phyloP scores from a whole-genome alignment of 257 asterid genomes.

The Solanum chilense region DNA sequence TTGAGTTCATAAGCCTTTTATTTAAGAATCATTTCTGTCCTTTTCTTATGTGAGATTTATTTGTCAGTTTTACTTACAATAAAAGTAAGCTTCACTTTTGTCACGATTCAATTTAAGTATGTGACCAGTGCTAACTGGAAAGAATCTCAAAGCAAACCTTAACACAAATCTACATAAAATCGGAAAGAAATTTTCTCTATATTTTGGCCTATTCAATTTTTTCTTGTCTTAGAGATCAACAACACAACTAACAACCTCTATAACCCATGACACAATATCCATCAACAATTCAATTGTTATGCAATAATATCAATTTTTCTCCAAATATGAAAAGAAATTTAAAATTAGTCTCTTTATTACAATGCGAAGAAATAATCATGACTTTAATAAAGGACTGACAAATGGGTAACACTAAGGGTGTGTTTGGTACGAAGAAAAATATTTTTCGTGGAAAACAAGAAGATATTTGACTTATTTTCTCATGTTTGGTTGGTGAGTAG shows the following conservation, averaged over 20 bases:
- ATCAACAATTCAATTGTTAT: background rate
- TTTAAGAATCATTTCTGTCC: too few species aligned
- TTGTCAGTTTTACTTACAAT: too few species aligned
- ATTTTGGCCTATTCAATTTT: background rate
- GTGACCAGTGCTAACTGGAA: background rate
- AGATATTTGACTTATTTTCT: too few species aligned
- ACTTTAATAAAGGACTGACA: too few species aligned
- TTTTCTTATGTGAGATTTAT: background rate
- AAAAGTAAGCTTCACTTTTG: too few species aligned
- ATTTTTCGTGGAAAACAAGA: rapidly evolving
- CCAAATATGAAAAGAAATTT: background rate
- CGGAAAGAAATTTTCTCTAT: rapidly evolving
- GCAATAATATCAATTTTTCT: background rate
- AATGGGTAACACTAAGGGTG: too few species aligned
- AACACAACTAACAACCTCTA: background rate
- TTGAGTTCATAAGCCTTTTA: background rate
- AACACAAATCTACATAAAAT: background rate
- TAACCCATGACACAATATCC: background rate
- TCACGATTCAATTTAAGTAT: background rate
- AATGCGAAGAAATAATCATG: background rate
- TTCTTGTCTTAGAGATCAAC: too few species aligned
- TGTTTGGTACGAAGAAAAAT: too few species aligned
- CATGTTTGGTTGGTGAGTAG: too few species aligned
- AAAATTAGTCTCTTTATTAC: background rate
- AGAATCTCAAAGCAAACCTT: background rate